phyloP scores from a whole-genome alignment of 768 basidiomycete species.

The Rhodosporidiobolus sp. region DNA sequence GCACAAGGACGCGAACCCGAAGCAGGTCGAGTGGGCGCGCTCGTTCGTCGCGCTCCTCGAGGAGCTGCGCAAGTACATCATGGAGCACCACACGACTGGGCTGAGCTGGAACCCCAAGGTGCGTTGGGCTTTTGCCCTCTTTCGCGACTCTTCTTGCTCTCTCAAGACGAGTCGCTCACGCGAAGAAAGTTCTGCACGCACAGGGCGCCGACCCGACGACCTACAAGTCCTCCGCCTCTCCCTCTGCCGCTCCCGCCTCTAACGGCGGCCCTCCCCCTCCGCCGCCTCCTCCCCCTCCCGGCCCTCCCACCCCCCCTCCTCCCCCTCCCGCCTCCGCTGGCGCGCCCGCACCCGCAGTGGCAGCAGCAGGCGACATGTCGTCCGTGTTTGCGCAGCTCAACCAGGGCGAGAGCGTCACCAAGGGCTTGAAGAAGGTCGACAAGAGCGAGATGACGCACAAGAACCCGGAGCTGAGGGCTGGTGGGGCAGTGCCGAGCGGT shows the following conservation, averaged over 20 bases:
- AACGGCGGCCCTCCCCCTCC: conserved; percentile 27
- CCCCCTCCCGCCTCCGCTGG: conserved; percentile 52
- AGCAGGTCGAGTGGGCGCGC: conserved; percentile 84
- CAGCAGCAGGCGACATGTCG: conserved; percentile 54
- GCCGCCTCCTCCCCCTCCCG: conserved; percentile 48
- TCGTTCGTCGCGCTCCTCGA: conserved; percentile 69
- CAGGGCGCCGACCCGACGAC: conserved; percentile 46
- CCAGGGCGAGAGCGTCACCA: conserved; percentile 82
- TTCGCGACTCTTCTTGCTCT: not conserved
- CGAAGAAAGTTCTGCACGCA: conserved; percentile 51
- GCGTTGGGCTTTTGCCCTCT: conserved; percentile 16
- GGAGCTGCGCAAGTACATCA: conserved; percentile 73
- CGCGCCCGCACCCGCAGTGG: conserved; percentile 47
- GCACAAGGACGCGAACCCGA: conserved; percentile 82
- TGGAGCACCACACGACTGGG: conserved; percentile 80
- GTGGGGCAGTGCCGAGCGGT: conserved; percentile 56
- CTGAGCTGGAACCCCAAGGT: conserved; percentile 85
- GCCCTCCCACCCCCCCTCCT: conserved; percentile 44
- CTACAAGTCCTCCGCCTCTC: conserved; percentile 32
- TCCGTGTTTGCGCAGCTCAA: conserved; percentile 90
- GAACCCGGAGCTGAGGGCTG: conserved; percentile 76
- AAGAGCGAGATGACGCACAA: conserved; percentile 98
- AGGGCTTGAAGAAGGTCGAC: conserved; percentile 86
- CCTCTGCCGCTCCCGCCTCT: conserved; percentile 14
- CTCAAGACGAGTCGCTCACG: not conserved